Conservation (phyloP, 1,139 yeast genomes). For the Hansenula lynferdii region DNA sequence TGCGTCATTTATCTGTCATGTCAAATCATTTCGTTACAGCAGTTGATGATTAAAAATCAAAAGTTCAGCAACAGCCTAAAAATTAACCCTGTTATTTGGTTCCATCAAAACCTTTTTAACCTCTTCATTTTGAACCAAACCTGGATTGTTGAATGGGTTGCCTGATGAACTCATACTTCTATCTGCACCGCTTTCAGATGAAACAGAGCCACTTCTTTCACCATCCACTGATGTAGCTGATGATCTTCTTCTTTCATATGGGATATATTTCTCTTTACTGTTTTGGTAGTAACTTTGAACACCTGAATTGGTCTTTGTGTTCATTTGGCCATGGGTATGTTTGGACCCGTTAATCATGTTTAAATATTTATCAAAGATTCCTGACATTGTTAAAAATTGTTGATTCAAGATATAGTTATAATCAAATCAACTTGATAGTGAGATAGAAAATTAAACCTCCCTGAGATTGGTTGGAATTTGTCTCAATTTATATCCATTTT, state of each 20-base stretch:
- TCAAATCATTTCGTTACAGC: too few species aligned
- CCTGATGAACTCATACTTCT: conserved; percentile 1
- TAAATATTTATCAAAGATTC: conserved; percentile 23
- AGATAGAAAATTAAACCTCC: conserved; percentile 22
- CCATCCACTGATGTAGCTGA: conserved; percentile 5
- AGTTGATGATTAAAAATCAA: background rate
- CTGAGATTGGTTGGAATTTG: too few species aligned
- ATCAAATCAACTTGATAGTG: too few species aligned
- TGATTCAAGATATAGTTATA: too few species aligned
- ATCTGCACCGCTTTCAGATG: conserved; percentile 3
- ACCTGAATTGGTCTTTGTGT: conserved; percentile 16
- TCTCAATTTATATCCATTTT: conserved; percentile 17
- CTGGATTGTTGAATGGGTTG: conserved; percentile 2
- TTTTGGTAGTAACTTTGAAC: conserved; percentile 11
- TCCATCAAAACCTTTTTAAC: conserved; percentile 14
- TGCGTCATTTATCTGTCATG: too few species aligned
- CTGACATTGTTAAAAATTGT: conserved; percentile 16
- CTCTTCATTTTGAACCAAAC: conserved; percentile 2
- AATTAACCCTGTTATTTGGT: conserved; percentile 23
- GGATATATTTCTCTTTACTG: conserved; percentile 15
- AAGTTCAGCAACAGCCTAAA: conserved; percentile 5
- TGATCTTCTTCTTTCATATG: conserved; percentile 15
- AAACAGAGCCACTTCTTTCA: conserved; percentile 1
- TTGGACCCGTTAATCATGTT: conserved; percentile 18
- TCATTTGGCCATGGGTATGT: conserved; percentile 12